Percentiles rank a stretch among this genome's conserved stretches.
These are phyloP conservation scores for Calonectria pseudoreteaudii DNA, from an alignment of 2,329 filamentous ascomycete species.

Conservation along the genomic window DNA sequence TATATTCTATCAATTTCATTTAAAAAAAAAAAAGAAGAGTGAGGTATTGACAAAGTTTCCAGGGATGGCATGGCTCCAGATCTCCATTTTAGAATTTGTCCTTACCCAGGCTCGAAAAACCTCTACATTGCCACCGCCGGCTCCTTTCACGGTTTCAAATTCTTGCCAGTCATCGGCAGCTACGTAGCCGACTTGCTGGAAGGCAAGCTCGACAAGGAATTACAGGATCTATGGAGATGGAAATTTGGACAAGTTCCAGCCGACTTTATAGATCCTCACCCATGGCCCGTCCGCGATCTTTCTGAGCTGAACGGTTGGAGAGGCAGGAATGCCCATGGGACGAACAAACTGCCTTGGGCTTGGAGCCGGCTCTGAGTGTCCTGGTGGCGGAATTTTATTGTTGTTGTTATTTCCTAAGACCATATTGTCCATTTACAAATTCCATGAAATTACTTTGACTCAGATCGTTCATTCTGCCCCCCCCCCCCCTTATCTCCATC, in stretches of 20 bases:
- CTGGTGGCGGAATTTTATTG: neutral
- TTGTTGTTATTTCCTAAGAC: neutral
- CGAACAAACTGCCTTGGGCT: constrained; percentile 38
- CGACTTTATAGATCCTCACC: constrained; percentile 37
- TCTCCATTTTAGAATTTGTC: constrained; percentile 43
- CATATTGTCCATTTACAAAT: neutral
- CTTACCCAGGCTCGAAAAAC: constrained; percentile 36
- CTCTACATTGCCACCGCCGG: constrained; percentile 65
- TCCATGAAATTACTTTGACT: neutral
- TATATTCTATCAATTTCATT: neutral
- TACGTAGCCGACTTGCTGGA: constrained; percentile 51
- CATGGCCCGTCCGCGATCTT: constrained; percentile 34
- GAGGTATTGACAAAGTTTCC: neutral
- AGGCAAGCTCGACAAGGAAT: constrained; percentile 52
- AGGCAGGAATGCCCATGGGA: constrained; percentile 34
- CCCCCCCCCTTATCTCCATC: no score
- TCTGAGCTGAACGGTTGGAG: constrained; percentile 36
- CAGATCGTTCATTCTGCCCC: neutral
- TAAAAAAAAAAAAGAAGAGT: no score
- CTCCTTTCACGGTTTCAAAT: constrained; percentile 65
- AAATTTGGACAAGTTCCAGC: constrained; percentile 32
- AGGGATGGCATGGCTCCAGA: constrained; percentile 48
- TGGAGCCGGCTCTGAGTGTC: constrained; percentile 34
- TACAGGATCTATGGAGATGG: constrained; percentile 54
- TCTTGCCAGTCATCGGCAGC: constrained; percentile 64